Conservation (phyloP, 768 basidiomycete species). For the Lactifluus piperatus region DNA sequence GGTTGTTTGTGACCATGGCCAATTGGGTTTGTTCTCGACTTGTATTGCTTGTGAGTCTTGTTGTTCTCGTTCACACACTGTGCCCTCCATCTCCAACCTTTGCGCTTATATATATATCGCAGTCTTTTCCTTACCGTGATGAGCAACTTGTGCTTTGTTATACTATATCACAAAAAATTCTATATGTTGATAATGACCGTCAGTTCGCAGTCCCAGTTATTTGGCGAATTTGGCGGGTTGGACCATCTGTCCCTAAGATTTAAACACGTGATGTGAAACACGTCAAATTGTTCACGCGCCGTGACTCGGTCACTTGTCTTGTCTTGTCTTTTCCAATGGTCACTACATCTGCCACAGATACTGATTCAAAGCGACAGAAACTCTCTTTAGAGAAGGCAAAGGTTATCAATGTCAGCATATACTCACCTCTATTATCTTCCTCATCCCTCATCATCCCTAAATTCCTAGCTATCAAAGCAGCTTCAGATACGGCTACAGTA, state of each 20-base stretch:
- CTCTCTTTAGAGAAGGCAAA: slow-evolving; percentile 44
- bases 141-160: background rate
- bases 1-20: background rate
- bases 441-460: background rate
- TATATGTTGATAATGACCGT: background rate
- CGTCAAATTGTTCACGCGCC: slow-evolving; percentile 18
- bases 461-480: slow-evolving; percentile 53
- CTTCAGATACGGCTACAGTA: slow-evolving; percentile 68
- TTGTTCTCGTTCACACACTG: background rate
- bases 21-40: background rate
- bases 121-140: background rate
- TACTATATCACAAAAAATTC: background rate
- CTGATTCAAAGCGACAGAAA: slow-evolving; percentile 35
- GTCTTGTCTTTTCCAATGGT: slow-evolving; percentile 2
- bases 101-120: background rate
- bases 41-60: background rate
- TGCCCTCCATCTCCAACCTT: background rate
- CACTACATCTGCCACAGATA: background rate
- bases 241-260: too few species aligned
- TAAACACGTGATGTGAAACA: slow-evolving; percentile 20
- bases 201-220: too few species aligned
- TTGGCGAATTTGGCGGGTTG: too few species aligned
- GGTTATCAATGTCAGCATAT: slow-evolving; percentile 42
- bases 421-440: background rate
- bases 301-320: background rate